phyloP scores from a whole-genome alignment of 1,284 basidiomycete species.

The Leccinum fuscescens region DNA sequence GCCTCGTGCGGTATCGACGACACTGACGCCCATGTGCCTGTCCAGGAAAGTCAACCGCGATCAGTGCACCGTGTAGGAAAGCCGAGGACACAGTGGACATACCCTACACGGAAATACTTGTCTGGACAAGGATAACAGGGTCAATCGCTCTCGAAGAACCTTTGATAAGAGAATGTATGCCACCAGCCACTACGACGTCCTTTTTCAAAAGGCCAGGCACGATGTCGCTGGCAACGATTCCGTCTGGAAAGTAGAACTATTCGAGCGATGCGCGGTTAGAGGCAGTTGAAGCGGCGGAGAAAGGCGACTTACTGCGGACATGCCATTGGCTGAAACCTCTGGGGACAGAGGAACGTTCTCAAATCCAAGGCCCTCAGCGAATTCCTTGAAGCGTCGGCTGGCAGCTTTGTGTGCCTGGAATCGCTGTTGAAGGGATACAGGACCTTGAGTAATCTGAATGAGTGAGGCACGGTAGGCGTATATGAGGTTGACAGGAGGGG shows the following conservation, averaged over 20 bases:
- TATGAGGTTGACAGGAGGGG: constrained; percentile 91
- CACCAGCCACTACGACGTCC: constrained; percentile 85
- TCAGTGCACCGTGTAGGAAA: constrained; percentile 7
- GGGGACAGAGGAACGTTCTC: constrained; percentile 65
- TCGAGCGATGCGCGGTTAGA: not conserved
- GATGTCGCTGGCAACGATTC: constrained; percentile 70
- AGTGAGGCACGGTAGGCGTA: constrained; percentile 88
- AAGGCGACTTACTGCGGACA: constrained; percentile 70
- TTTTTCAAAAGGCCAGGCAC: constrained; percentile 67
- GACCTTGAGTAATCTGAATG: constrained; percentile 60
- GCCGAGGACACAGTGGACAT: constrained; percentile 30
- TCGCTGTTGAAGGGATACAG: constrained; percentile 74
- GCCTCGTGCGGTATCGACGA: constrained; percentile 63
- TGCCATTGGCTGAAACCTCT: constrained; percentile 82
- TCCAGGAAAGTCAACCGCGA: not conserved
- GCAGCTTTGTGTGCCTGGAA: constrained; percentile 77
- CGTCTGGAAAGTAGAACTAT: constrained; percentile 77
- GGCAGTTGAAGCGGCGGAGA: not conserved
- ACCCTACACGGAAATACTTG: constrained; percentile 81
- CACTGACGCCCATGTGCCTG: constrained; percentile 91
- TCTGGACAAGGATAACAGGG: constrained; percentile 41
- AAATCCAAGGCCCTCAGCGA: constrained; percentile 71
- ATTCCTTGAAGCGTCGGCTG: constrained; percentile 73
- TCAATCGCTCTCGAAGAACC: constrained; percentile 49
- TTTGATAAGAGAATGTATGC: constrained; percentile 86